Evolutionary conservation across 2,329 filamentous ascomycete genomes (phyloP), one percentile per base, ranked within the genome.

Genomic region (Fusarium proliferatum): DNA sequence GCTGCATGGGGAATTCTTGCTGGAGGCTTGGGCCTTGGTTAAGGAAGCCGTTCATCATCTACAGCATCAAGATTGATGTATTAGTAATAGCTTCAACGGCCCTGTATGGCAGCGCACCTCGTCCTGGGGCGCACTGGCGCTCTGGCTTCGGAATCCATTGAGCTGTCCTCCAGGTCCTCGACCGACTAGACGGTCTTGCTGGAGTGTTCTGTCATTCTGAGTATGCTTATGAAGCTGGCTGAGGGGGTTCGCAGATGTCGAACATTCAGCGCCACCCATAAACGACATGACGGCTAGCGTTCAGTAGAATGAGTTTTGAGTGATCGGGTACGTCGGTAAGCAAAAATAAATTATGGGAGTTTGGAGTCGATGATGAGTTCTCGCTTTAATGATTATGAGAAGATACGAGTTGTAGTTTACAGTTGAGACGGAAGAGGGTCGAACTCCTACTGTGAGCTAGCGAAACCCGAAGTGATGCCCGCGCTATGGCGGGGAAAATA

Each of bases 171-270:
- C 90, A 1, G 93, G 92, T 1, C 91, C 91, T 74, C 92, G 87
- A 71, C 94, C 94, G 68, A 94, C 91, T 70, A 98, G 87, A 67
- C 96, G 91, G 83, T 99, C 96, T 79, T 95, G 89, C 85, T 98
- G 96, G 65, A 98, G 86, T 65, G 94, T 96, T 85, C 95, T 97
- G 86, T 99, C 96, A 88, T 97, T 94, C 81, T 97, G 94, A 64
- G 96, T 94, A 83, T 98, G 95, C 84, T 99, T 99, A 74, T 95
- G 94, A 83, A 99, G 97, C 87, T 98, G 96, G 81, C 94, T 96
- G 79, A 99, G 91, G 65, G 97, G 96, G 84, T 99, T 99, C 80
- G 93, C 94, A 74, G 94, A 95, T 71, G 96, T 97, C 64, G 96
- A 98, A 88, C 96, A 99, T 86, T 98, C 96, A 78, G 96, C 93